Evolutionary conservation across 495 filamentous ascomycete genomes (phyloP).

Genomic region (Xylaria scruposa): DNA sequence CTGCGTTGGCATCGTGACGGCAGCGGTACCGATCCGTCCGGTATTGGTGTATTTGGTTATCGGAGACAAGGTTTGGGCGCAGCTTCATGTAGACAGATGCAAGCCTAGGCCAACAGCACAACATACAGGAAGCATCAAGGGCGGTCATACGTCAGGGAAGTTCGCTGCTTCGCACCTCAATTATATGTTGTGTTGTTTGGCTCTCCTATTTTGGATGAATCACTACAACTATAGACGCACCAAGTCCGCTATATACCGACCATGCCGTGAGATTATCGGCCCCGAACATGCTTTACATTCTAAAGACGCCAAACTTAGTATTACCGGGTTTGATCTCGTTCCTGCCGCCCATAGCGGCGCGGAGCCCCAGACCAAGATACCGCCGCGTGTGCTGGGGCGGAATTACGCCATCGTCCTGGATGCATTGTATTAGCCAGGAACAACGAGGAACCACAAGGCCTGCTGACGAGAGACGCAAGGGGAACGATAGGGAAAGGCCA

Average conservation of each 20-base stretch:
- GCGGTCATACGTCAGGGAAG: background rate
- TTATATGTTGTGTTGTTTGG: background rate
- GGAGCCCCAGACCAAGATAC: conserved; percentile 82
- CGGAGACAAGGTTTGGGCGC: background rate
- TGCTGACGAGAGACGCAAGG: conserved; percentile 1
- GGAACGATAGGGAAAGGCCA: background rate
- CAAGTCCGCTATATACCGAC: conserved; percentile 1
- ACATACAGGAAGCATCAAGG: background rate
- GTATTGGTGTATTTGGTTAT: background rate
- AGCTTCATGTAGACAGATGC: background rate
- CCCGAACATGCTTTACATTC: conserved; percentile 69
- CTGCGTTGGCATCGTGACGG: background rate
- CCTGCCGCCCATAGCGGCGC: conserved; percentile 75
- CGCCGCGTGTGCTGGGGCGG: conserved; percentile 85
- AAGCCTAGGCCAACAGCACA: background rate
- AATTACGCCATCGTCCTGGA: conserved; percentile 85
- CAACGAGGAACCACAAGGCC: background rate
- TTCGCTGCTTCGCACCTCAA: background rate
- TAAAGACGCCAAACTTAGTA: conserved; percentile 92
- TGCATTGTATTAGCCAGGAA: conserved; percentile 37
- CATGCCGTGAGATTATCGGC: background rate
- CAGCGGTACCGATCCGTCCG: background rate
- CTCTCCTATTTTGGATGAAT: background rate
- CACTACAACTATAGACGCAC: conserved; percentile 3
- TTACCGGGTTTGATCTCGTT: conserved; percentile 63